A percentile compares a stretch with the other conserved stretches of the same genome.
These are phyloP conservation scores for Seiridium unicorne DNA, from an alignment of 2,329 filamentous ascomycete species.

Conservation along the genomic window DNA sequence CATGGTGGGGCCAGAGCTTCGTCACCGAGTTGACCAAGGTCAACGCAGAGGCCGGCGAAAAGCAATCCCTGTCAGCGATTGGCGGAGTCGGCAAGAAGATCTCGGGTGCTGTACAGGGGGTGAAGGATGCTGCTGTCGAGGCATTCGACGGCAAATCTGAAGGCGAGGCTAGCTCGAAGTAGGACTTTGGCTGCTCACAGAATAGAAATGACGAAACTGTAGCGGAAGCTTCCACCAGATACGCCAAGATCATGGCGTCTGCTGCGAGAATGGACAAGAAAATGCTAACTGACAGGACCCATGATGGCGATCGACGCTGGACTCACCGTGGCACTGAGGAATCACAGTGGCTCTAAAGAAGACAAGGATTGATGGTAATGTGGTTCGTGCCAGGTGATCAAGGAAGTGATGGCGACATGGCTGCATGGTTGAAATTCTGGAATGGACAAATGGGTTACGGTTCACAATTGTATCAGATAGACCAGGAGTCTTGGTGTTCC, in stretches of 20 bases:
- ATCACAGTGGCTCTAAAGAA: constrained; percentile 5
- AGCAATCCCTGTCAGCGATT: constrained; percentile 5
- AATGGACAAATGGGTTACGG: too few relatives aligned
- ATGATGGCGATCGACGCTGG: not conserved
- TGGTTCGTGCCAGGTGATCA: not conserved
- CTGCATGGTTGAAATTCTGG: too few relatives aligned
- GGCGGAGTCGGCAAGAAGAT: constrained; percentile 3
- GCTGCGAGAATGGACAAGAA: not conserved
- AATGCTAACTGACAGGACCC: not conserved
- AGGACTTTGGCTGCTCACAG: not conserved
- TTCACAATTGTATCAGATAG: not conserved
- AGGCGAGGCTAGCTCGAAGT: not conserved
- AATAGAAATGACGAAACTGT: not conserved
- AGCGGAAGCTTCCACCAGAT: constrained; percentile 2
- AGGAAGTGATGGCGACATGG: too few relatives aligned
- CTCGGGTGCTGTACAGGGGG: not conserved
- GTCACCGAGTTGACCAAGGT: constrained; percentile 74
- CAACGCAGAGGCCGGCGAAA: constrained; percentile 32
- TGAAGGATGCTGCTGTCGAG: not conserved
- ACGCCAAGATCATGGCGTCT: not conserved
- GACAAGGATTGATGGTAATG: not conserved
- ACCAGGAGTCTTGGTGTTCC: not conserved
- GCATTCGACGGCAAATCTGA: not conserved
- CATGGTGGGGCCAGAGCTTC: constrained; percentile 95
- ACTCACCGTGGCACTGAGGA: constrained; percentile 6